Conservation (phyloP, 73 alveolate genomes). For the Uronychia binucleata region DNA sequence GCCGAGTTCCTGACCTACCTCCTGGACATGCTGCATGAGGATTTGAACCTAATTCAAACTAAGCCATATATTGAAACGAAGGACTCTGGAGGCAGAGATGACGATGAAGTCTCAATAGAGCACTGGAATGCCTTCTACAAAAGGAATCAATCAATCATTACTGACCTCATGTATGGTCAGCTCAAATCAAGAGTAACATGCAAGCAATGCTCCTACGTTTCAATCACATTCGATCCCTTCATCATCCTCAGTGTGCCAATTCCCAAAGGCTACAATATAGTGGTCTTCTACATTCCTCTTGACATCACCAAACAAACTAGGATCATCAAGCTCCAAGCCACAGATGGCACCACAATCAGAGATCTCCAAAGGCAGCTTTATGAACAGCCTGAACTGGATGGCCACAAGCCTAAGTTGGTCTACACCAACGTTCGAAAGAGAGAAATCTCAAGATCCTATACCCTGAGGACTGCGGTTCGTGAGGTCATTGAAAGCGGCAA, state of each 20-base stretch:
- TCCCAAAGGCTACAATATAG: slow-evolving; percentile 39
- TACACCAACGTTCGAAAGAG: too few relatives aligned
- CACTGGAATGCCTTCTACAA: slow-evolving; percentile 41
- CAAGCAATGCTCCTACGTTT: slow-evolving; percentile 48
- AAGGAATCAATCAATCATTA: slow-evolving; percentile 73
- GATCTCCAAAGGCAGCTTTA: too few relatives aligned
- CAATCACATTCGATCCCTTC: slow-evolving; percentile 79
- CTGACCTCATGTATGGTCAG: slow-evolving; percentile 82
- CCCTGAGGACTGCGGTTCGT: too few relatives aligned
- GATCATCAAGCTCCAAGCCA: too few relatives aligned
- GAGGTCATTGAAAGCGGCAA: too few relatives aligned
- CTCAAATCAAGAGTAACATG: slow-evolving; percentile 69
- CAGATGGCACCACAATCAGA: too few relatives aligned
- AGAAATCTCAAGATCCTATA: too few relatives aligned
- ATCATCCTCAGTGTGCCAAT: slow-evolving; percentile 70
- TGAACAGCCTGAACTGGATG: too few relatives aligned
- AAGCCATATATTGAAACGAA: slow-evolving; percentile 76
- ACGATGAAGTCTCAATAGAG: slow-evolving; percentile 15
- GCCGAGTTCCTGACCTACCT: slow-evolving; percentile 71
- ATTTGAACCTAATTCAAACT: slow-evolving; percentile 68
- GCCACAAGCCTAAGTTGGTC: too few relatives aligned
- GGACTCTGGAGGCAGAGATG: slow-evolving; percentile 37
- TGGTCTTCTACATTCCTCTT: slow-evolving; percentile 21
- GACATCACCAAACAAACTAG: neutral
- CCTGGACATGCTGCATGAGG: slow-evolving; percentile 85